These are phyloP conservation scores for Boletus reticuloceps DNA, from an alignment of 768 basidiomycete genomes.

Conservation along the genomic window DNA sequence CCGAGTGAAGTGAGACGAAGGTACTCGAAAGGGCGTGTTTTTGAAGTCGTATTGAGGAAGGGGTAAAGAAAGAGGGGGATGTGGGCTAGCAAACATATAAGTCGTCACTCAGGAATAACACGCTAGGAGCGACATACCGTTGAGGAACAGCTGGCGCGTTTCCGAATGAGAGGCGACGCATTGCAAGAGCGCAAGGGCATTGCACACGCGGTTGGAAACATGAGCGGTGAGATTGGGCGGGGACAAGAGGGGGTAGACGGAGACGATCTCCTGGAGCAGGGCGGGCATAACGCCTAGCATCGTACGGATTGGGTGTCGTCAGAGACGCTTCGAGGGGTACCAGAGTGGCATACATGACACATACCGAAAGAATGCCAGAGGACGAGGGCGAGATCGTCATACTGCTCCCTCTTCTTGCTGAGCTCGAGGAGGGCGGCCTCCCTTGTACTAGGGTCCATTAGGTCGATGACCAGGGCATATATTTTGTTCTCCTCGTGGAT, in stretches of 20 bases:
- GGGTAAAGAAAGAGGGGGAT: conserved; percentile 95
- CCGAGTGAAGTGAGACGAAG: conserved; percentile 98
- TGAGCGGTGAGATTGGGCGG: conserved; percentile 96
- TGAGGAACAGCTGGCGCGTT: conserved; percentile 91
- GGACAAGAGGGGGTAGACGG: conserved; percentile 93
- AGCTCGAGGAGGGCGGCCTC: conserved; percentile 91
- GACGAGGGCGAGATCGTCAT: conserved; percentile 95
- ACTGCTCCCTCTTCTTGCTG: conserved; percentile 98
- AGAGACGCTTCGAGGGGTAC: not conserved
- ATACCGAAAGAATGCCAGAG: conserved; percentile 98
- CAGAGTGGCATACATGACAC: conserved; percentile 14
- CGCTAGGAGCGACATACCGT: conserved; percentile 50
- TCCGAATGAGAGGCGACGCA: conserved; percentile 98
- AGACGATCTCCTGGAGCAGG: conserved; percentile 94
- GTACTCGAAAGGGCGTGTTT: conserved; percentile 99
- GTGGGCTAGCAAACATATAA: conserved; percentile 61
- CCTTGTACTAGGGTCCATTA: conserved; percentile 78
- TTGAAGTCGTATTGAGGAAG: conserved; percentile 97
- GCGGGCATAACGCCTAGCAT: conserved; percentile 92
- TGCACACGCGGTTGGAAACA: conserved; percentile 98
- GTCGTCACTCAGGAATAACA: not conserved
- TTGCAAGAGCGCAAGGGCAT: conserved; percentile 94
- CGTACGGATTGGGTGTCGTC: not conserved
- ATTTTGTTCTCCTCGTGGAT: conserved; percentile 80
- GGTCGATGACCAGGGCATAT: conserved; percentile 83